A percentile compares a stretch with the other conserved stretches of the same genome.
These are phyloP conservation scores for Cenchrus purpureus DNA, from an alignment of 176 grass and related monocot genomes.

Conservation along the genomic window DNA sequence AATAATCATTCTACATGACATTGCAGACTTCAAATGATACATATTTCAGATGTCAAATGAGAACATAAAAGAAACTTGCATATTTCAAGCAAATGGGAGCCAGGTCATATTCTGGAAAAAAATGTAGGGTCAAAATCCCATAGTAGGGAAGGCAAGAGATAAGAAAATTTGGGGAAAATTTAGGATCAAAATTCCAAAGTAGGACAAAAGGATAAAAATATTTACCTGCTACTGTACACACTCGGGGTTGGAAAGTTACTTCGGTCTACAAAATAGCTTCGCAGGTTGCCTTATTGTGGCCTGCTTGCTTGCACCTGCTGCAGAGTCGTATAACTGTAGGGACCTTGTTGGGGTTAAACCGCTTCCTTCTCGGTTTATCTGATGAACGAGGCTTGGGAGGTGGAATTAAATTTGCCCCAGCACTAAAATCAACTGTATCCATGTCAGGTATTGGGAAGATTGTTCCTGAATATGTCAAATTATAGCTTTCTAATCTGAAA, in stretches of 20 bases:
- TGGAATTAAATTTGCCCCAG: constrained; percentile 61
- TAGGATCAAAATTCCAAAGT: neutral
- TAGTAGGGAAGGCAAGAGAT: neutral
- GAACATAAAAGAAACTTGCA: neutral
- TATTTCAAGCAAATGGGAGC: constrained; percentile 4
- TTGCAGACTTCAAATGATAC: neutral
- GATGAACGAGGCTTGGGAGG: constrained; percentile 67
- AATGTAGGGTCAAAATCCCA: neutral
- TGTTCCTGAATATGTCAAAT: constrained; percentile 69
- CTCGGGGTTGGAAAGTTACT: constrained; percentile 21
- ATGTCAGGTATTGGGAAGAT: constrained; percentile 86
- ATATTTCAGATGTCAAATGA: constrained; percentile 19
- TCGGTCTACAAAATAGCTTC: constrained; percentile 67
- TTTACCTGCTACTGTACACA: constrained; percentile 40
- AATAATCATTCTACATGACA: neutral
- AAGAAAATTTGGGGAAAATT: neutral
- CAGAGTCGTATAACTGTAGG: constrained; percentile 73
- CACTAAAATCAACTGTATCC: constrained; percentile 80
- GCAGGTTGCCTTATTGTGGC: constrained; percentile 94
- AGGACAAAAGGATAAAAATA: neutral
- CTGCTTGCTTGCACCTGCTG: constrained; percentile 89
- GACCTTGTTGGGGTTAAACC: constrained; percentile 79
- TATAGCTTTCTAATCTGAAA: constrained; percentile 77
- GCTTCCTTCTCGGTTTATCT: constrained; percentile 85
- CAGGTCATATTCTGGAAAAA: neutral